Percentiles rank a stretch among this genome's conserved stretches.
Conservation (phyloP, 164 flowering plant species). For the Umbellularia californica region DNA sequence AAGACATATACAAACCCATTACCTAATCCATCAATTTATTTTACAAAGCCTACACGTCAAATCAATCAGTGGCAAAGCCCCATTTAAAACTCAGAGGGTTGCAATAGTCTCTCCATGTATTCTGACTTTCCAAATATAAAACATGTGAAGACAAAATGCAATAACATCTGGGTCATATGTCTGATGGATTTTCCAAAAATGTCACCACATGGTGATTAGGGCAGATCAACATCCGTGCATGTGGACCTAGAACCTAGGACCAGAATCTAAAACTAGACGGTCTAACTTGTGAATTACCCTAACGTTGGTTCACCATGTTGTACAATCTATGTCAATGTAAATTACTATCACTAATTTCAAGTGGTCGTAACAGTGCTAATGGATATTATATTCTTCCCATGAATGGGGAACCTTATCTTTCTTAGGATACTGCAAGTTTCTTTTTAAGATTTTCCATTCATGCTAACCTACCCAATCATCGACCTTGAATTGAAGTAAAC, state of each 20-base stretch:
- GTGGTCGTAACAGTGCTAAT: neutral
- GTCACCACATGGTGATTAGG: neutral
- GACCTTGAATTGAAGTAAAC: neutral
- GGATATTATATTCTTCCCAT: neutral
- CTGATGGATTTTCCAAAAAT: neutral
- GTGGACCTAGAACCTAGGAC: neutral
- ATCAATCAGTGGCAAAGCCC: neutral
- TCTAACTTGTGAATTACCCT: neutral
- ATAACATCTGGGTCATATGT: neutral
- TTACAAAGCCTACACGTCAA: neutral
- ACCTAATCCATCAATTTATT: neutral
- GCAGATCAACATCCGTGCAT: neutral
- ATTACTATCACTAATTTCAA: neutral
- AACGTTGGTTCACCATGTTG: neutral
- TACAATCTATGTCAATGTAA: neutral
- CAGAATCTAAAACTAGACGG: neutral
- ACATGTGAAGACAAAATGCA: neutral
- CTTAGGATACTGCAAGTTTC: neutral
- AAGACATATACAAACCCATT: neutral
- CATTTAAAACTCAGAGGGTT: neutral
- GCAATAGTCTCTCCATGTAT: neutral
- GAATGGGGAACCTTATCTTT: neutral
- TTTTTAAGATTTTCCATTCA: too few relatives aligned
- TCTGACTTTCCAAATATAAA: neutral
- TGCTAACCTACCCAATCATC: too few relatives aligned